Evolutionary conservation across 805 yeast genomes (phyloP).

Genomic region (Lipomyces kockii): DNA sequence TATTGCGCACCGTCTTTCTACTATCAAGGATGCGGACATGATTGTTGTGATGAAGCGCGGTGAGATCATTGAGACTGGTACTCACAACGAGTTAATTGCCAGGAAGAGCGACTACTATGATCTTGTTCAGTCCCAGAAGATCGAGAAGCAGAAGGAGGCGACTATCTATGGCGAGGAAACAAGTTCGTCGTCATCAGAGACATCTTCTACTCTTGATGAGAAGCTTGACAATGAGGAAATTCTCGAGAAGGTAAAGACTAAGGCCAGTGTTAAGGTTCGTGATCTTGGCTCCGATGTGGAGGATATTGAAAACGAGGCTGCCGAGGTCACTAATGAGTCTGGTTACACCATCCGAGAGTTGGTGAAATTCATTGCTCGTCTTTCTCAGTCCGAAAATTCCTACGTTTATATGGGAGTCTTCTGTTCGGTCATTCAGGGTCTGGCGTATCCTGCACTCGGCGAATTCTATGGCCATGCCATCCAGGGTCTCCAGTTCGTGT

Average conservation of each 20-base stretch:
- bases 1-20: constrained; percentile 87
- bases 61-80: constrained; percentile 55
- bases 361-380: constrained; percentile 22
- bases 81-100: constrained; percentile 47
- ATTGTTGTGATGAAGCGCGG: constrained; percentile 58
- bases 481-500: constrained; percentile 41
- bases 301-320: constrained; percentile 2
- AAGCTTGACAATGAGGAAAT: constrained; percentile 28
- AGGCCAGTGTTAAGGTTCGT: constrained; percentile 21
- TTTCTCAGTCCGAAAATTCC: constrained; percentile 26
- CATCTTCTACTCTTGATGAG: constrained; percentile 13
- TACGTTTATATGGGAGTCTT: constrained; percentile 24
- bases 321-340: background rate
- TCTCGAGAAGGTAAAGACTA: constrained; percentile 24
- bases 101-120: constrained; percentile 43
- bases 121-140: constrained; percentile 48
- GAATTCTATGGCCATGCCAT: constrained; percentile 35
- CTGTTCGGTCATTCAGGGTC: constrained; percentile 34
- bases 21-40: constrained; percentile 70
- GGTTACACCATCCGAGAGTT: constrained; percentile 27
- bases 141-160: constrained; percentile 39
- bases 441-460: constrained; percentile 35
- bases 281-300: constrained; percentile 5
- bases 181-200: constrained; percentile 17
- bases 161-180: background rate